These are phyloP conservation scores for Rosa lucieae DNA, from an alignment of 306 rosid genomes.

Conservation along the genomic window DNA sequence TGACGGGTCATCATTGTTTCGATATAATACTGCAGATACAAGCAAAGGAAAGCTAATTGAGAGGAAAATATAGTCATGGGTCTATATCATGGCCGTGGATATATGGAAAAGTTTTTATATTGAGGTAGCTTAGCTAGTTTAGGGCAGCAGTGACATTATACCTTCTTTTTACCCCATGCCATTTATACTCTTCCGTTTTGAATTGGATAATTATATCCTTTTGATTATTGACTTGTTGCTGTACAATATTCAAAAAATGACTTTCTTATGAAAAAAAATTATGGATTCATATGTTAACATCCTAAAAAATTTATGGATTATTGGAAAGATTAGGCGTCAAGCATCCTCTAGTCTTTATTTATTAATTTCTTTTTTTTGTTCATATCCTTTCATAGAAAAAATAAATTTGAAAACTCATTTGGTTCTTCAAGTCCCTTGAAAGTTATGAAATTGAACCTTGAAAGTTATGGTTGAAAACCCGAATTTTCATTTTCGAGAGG, in stretches of 20 bases:
- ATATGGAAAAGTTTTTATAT: slow-evolving; percentile 3
- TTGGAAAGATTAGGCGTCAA: no score
- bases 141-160: slow-evolving; percentile 24
- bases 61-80: slow-evolving; percentile 33
- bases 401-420: no score
- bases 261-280: background rate
- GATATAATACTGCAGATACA: slow-evolving; percentile 49
- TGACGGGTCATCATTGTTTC: slow-evolving; percentile 60
- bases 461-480: no score
- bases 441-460: no score
- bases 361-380: no score
- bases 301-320: no score
- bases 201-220: background rate
- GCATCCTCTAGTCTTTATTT: no score
- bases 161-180: background rate
- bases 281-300: background rate
- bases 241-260: background rate
- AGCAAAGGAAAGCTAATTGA: slow-evolving; percentile 49
- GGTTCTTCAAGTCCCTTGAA: no score
- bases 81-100: background rate
- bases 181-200: background rate
- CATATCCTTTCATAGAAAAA: no score
- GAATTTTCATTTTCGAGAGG: no score
- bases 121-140: slow-evolving; percentile 22
- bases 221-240: background rate